Conservation (phyloP, 257 asterid genomes). For the Solanum corneliomulleri region DNA sequence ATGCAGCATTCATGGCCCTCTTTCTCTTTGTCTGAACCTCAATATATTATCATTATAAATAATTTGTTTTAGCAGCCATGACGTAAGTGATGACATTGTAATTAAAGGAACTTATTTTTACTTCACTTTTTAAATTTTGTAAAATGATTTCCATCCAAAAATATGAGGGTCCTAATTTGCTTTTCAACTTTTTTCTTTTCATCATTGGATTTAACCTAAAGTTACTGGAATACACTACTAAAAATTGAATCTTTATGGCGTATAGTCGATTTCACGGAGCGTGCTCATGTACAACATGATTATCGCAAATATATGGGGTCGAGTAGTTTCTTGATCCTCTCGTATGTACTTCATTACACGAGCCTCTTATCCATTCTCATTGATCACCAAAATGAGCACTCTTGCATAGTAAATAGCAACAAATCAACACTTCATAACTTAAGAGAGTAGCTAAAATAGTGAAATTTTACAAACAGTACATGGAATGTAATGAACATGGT, state of each 20-base stretch:
- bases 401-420: constrained; percentile 8
- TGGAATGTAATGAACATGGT: constrained; percentile 2
- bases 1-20: background rate
- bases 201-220: background rate
- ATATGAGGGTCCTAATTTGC: constrained; percentile 6
- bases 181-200: background rate
- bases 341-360: too few species aligned
- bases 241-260: background rate
- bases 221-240: background rate
- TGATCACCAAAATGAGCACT: background rate
- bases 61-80: background rate
- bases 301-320: background rate
- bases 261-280: background rate
- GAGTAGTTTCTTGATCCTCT: background rate
- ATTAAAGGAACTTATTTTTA: background rate
- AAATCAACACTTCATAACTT: background rate
- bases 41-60: background rate
- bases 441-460: background rate
- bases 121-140: background rate
- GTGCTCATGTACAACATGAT: background rate
- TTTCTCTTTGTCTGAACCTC: background rate
- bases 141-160: background rate
- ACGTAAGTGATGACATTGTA: background rate
- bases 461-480: background rate
- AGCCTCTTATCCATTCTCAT: background rate